Evolutionary conservation across 1,139 yeast species (phyloP).

Genomic region (Meyerozyma athensensis): DNA sequence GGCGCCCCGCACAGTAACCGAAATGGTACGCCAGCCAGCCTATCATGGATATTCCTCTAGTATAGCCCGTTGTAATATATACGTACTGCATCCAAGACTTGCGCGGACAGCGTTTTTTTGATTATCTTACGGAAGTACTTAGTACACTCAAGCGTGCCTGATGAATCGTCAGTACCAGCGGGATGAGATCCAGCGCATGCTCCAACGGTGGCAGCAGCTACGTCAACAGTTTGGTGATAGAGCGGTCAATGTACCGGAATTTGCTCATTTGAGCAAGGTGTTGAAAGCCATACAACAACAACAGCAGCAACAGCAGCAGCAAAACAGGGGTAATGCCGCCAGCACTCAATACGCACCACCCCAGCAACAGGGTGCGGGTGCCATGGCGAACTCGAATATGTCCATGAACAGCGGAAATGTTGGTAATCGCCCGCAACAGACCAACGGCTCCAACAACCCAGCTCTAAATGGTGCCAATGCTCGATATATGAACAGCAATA

Average conservation of each 20-base stretch:
- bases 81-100: neutral
- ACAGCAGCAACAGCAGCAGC: constrained; percentile 21
- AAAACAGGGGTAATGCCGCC: neutral
- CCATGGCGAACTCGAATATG: neutral
- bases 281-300: constrained; percentile 50
- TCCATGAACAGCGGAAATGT: neutral
- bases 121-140: neutral
- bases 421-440: neutral
- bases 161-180: constrained; percentile 24
- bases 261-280: constrained; percentile 52
- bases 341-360: neutral
- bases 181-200: constrained; percentile 41
- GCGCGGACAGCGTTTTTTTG: neutral
- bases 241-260: constrained; percentile 59
- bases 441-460: neutral
- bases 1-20: constrained; percentile 34
- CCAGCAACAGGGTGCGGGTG: neutral
- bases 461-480: neutral
- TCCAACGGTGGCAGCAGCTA: constrained; percentile 60
- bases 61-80: too few relatives aligned
- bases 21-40: neutral
- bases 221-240: constrained; percentile 61
- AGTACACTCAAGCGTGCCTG: neutral
- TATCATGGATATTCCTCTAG: too few relatives aligned
- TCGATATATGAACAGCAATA: neutral